Evolutionary conservation across 768 basidiomycete genomes (phyloP).

Genomic region (Inosperma sp.): DNA sequence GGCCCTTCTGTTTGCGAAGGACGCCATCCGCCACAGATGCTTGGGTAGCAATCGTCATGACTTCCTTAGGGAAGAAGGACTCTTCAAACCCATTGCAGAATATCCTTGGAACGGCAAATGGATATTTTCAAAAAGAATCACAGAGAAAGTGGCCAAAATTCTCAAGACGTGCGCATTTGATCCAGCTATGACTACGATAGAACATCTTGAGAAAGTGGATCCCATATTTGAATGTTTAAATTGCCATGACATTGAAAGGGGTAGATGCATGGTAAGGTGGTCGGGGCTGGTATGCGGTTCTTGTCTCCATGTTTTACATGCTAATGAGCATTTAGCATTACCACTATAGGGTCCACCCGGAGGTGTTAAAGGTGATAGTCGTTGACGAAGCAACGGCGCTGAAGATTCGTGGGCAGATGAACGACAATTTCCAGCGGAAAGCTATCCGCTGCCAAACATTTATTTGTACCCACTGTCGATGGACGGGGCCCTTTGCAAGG

Average conservation of each 20-base stretch:
- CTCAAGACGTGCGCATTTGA: slow-evolving; percentile 3
- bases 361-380: too few relatives aligned
- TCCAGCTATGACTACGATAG: slow-evolving; percentile 1
- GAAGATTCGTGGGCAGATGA: too few relatives aligned
- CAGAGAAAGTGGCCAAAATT: not conserved
- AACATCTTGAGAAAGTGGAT: slow-evolving; percentile 4
- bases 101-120: too few relatives aligned
- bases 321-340: not conserved
- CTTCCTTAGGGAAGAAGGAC: not conserved
- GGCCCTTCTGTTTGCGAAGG: too few relatives aligned
- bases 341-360: not conserved
- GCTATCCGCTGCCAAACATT: too few relatives aligned
- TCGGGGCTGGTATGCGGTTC: slow-evolving; percentile 10
- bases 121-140: too few relatives aligned
- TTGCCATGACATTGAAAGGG: slow-evolving; percentile 9
- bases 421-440: too few relatives aligned
- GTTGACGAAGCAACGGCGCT: too few relatives aligned
- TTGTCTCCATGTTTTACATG: not conserved
- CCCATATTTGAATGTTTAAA: slow-evolving; percentile 16
- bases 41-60: too few relatives aligned
- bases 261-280: slow-evolving; percentile 16
- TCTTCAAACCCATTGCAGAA: not conserved
- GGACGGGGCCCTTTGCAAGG: too few relatives aligned
- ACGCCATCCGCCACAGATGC: too few relatives aligned
- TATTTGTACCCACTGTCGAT: too few relatives aligned